Base-by-base conservation (phyloP, 208 protist species). In the Wallacemonas sp. region DNA sequence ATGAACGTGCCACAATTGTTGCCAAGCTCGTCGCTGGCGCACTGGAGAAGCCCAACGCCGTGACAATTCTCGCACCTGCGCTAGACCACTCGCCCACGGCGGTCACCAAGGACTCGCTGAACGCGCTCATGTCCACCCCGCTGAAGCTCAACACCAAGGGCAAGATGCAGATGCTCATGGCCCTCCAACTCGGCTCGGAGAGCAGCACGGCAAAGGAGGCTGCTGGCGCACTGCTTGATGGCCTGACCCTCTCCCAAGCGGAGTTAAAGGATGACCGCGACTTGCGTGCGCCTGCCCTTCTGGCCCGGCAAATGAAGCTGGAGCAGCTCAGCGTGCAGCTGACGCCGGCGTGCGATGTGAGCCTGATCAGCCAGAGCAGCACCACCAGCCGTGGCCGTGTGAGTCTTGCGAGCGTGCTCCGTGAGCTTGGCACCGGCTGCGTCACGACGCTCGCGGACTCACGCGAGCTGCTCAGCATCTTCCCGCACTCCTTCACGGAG, bases 381-480 rank as follows among this genome's bases (percentile, higher is more conserved):
- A 65, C 63, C 59, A 22, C 68, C 49, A 60, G 68, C 26, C 44
- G 51, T 53, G 64, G 54, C 47, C 83, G 68, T 56, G 85, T 96
- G 2, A 93, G 86, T 65, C 56, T 96, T 1, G 82, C 91, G 9
- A 82, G 80, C 38, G 82, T 93, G 19, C 72, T 96, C 67, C 72
- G 77, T 28, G 87, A 96, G 68, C 75, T 96, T 19, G 91, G 91
- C 61, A 89, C 87, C 33, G 84, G 78, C 33, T 94, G 86, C 62
- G 80, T 96, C 24, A 89, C 88, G 28, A 96, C 91, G 34, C 64
- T 82, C 56, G 87, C 83, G 0, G 91, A 96, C 66, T 87, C 80
- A 19, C 71, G 76, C 31, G 85, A 91, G 68, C 70, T 96, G 63
- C 75, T 96, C 36, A 82, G 74, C 61, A 82, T 94, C 17, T 93